These are phyloP conservation scores for Epichloe hybrida DNA, from an alignment of 2,329 filamentous ascomycete species.

Conservation along the genomic window DNA sequence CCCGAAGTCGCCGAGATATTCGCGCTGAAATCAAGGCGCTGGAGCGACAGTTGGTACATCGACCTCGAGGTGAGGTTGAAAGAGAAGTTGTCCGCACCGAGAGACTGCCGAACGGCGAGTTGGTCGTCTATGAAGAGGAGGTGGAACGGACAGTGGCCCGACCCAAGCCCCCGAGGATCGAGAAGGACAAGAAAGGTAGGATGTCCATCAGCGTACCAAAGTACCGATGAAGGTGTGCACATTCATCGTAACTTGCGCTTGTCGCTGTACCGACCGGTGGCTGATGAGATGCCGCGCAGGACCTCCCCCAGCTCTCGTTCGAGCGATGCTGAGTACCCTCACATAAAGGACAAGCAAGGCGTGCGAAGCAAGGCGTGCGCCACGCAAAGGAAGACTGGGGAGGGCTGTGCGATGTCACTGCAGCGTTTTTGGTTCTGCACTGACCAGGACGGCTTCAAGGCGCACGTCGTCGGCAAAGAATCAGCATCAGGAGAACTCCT, in stretches of 20 bases:
- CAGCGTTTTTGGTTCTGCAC: neutral
- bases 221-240: conserved; percentile 44
- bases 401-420: neutral
- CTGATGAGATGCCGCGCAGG: conserved; percentile 32
- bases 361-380: no score
- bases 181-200: conserved; percentile 93
- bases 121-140: conserved; percentile 50
- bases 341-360: conserved; percentile 31
- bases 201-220: conserved; percentile 72
- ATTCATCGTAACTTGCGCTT: conserved; percentile 10
- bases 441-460: neutral
- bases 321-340: conserved; percentile 57
- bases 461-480: no score
- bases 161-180: conserved; percentile 51
- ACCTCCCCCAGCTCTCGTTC: conserved; percentile 50
- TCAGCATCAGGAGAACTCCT: neutral
- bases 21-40: conserved; percentile 58
- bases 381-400: neutral
- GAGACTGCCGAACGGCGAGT: conserved; percentile 43
- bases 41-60: conserved; percentile 36
- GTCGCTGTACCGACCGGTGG: conserved; percentile 10
- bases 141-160: conserved; percentile 42
- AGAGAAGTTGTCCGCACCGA: conserved; percentile 43
- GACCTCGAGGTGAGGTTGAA: conserved; percentile 25
- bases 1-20: conserved; percentile 47